phyloP scores from a whole-genome alignment of 108 stramenopile genomes.

The Skeletonema grethae region DNA sequence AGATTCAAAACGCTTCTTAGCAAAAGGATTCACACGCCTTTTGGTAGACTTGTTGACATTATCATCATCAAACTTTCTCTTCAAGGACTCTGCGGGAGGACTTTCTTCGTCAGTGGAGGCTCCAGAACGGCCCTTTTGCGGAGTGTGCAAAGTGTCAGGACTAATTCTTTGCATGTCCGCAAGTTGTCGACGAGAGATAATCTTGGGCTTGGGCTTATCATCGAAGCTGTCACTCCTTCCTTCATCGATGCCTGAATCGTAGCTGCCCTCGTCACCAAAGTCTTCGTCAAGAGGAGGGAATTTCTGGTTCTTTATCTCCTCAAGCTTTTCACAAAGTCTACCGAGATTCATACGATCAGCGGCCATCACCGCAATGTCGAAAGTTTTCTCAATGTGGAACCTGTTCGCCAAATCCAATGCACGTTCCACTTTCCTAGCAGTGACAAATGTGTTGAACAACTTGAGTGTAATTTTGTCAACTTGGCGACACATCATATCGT shows the following conservation, averaged over 20 bases:
- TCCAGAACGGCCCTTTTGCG: constrained; percentile 11
- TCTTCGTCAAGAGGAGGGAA: constrained; percentile 52
- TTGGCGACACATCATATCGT: constrained; percentile 58
- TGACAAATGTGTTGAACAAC: constrained; percentile 60
- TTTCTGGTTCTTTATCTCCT: constrained; percentile 53
- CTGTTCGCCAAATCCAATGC: constrained; percentile 70
- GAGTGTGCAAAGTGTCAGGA: constrained; percentile 16
- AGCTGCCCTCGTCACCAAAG: constrained; percentile 32
- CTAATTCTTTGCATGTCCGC: constrained; percentile 23
- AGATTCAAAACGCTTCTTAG: constrained; percentile 49
- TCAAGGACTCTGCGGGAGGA: constrained; percentile 30
- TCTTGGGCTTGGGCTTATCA: constrained; percentile 24
- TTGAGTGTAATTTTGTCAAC: constrained; percentile 83
- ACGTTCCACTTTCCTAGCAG: constrained; percentile 72
- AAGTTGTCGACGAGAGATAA: constrained; percentile 20
- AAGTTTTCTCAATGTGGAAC: constrained; percentile 71
- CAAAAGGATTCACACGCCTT: constrained; percentile 47
- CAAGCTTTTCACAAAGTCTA: constrained; percentile 64
- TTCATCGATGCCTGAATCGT: constrained; percentile 21
- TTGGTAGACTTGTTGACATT: not conserved
- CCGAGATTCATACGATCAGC: constrained; percentile 61
- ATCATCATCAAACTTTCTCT: constrained; percentile 38
- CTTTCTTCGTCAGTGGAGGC: constrained; percentile 33
- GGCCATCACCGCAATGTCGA: constrained; percentile 69
- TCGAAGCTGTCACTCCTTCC: constrained; percentile 22